phyloP scores from a whole-genome alignment of 129 eudicot genomes.

The Calendula officinalis region DNA sequence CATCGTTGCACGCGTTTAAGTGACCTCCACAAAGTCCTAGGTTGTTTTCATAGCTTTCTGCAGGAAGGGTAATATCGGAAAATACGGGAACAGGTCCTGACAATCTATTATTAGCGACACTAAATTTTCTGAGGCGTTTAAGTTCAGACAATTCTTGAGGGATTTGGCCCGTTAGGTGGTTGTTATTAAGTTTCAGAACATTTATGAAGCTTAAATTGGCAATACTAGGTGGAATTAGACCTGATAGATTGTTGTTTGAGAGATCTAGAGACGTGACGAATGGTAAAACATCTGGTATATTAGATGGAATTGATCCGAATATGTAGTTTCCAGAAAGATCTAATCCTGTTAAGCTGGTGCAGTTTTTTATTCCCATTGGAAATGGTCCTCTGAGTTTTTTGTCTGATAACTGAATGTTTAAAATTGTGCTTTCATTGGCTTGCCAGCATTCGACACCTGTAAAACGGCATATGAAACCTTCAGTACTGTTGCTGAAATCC shows the following conservation, averaged over 20 bases:
- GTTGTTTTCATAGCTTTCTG: slow-evolving; percentile 36
- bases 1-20: slow-evolving; percentile 16
- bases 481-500: slow-evolving; percentile 19
- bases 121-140: slow-evolving; percentile 28
- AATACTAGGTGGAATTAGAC: slow-evolving; percentile 30
- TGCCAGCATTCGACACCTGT: slow-evolving; percentile 38
- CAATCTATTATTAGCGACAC: slow-evolving; percentile 32
- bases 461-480: slow-evolving; percentile 31
- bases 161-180: slow-evolving; percentile 33
- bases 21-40: slow-evolving; percentile 41
- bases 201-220: slow-evolving; percentile 27
- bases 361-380: slow-evolving; percentile 35
- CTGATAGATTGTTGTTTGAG: slow-evolving; percentile 37
- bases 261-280: slow-evolving; percentile 31
- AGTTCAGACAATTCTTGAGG: slow-evolving; percentile 27
- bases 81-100: slow-evolving; percentile 26
- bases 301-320: slow-evolving; percentile 34
- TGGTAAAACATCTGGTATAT: slow-evolving; percentile 7
- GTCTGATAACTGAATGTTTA: slow-evolving; percentile 11
- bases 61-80: background rate
- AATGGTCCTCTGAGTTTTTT: slow-evolving; percentile 40
- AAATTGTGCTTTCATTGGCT: slow-evolving; percentile 23
- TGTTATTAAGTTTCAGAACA: slow-evolving; percentile 30
- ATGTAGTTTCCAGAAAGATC: slow-evolving; percentile 38
- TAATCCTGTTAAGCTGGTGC: slow-evolving; percentile 20